These are phyloP conservation scores for Colletotrichum limetticola DNA, from an alignment of 2,329 filamentous ascomycete genomes.

Conservation along the genomic window DNA sequence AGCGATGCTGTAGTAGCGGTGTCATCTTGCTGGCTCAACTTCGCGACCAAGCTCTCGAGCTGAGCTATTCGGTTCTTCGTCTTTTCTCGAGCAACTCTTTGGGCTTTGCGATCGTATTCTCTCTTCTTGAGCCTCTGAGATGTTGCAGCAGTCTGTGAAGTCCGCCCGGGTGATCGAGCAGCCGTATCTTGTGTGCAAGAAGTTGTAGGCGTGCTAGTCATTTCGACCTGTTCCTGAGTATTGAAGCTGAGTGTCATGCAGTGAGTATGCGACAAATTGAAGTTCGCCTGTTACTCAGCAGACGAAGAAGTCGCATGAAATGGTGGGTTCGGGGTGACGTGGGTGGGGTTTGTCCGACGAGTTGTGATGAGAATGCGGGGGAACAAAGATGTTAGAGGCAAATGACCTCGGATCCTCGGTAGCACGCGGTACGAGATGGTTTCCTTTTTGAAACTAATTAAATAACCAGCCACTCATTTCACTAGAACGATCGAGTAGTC, in stretches of 20 bases:
- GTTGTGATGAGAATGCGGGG: not conserved
- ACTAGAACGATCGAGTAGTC: not conserved
- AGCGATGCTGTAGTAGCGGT: slow-evolving; percentile 38
- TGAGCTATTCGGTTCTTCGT: slow-evolving; percentile 44
- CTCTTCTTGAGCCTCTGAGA: slow-evolving; percentile 40
- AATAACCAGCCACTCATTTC: not conserved
- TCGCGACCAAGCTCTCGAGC: slow-evolving; percentile 42
- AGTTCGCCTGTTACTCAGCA: not conserved
- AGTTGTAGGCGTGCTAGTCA: not conserved
- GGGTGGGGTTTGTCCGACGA: not conserved
- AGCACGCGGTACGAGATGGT: not conserved
- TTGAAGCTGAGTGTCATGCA: not conserved
- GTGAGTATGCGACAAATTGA: too few relatives aligned
- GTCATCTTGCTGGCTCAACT: slow-evolving; percentile 38
- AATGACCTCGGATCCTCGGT: not conserved
- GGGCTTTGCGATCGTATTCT: slow-evolving; percentile 45
- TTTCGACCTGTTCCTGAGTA: not conserved
- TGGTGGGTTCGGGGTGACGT: not conserved
- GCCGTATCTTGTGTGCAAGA: not conserved
- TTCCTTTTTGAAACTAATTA: not conserved
- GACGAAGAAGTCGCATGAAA: not conserved
- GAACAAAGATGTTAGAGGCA: not conserved
- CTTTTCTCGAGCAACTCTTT: slow-evolving; percentile 43
- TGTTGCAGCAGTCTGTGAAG: not conserved
- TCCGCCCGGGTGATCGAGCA: not conserved